Evolutionary conservation across 208 protist species (phyloP).

Genomic region (Crithidia sp.): DNA sequence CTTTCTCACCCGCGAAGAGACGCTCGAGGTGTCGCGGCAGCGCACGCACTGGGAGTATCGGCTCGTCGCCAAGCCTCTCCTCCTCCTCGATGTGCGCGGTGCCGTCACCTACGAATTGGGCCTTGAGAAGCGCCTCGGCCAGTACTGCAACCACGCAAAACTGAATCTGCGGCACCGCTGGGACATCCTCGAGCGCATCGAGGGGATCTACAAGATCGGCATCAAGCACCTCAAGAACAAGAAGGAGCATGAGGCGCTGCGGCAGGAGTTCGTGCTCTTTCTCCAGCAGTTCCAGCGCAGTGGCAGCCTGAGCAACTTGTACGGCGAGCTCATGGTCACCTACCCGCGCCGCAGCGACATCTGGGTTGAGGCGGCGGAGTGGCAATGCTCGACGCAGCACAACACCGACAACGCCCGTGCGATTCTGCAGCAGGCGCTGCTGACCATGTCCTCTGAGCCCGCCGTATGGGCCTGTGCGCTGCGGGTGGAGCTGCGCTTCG

Average conservation of each 20-base stretch:
- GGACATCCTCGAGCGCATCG: conserved; percentile 80
- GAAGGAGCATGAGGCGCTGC: conserved; percentile 58
- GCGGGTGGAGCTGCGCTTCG: conserved; percentile 79
- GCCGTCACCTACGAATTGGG: conserved; percentile 78
- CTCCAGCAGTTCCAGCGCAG: conserved; percentile 65
- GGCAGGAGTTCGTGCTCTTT: conserved; percentile 66
- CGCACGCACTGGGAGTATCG: conserved; percentile 88
- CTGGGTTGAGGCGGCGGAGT: conserved; percentile 83
- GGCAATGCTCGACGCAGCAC: conserved; percentile 56
- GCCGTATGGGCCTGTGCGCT: conserved; percentile 76
- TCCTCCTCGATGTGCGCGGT: conserved; percentile 83
- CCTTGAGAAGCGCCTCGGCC: conserved; percentile 64
- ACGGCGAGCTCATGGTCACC: conserved; percentile 74
- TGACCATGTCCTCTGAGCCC: conserved; percentile 56
- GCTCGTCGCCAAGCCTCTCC: conserved; percentile 86
- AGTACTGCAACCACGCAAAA: conserved; percentile 74
- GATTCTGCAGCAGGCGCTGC: conserved; percentile 80
- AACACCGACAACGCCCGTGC: conserved; percentile 81
- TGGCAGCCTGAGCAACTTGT: conserved; percentile 68
- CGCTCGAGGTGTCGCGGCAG: conserved; percentile 65
- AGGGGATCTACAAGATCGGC: conserved; percentile 84
- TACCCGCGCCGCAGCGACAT: conserved; percentile 68
- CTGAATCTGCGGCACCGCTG: conserved; percentile 82
- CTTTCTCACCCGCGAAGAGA: conserved; percentile 76
- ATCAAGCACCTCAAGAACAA: conserved; percentile 70